Evolutionary conservation across 2,329 filamentous ascomycete genomes (phyloP).

Genomic region (Aureobasidium sp.): DNA sequence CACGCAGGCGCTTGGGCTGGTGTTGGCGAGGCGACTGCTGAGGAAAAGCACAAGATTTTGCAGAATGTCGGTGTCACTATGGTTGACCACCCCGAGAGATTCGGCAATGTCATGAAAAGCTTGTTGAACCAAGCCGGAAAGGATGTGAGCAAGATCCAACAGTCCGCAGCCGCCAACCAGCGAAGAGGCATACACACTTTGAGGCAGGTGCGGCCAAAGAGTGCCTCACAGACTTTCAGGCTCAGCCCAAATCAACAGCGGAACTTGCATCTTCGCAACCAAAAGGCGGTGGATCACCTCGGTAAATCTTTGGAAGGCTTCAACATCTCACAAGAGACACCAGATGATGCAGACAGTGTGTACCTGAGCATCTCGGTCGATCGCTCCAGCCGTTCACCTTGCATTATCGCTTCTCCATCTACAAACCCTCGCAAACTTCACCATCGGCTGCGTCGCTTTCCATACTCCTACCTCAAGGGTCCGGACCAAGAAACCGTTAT

Average conservation of each 20-base stretch:
- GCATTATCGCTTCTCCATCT: constrained; percentile 52
- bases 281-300: constrained; percentile 48
- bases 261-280: constrained; percentile 46
- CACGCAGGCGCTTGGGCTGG: constrained; percentile 67
- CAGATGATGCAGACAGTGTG: constrained; percentile 17
- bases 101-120: constrained; percentile 58
- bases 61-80: constrained; percentile 57
- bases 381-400: constrained; percentile 52
- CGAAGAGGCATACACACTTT: constrained; percentile 39
- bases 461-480: constrained; percentile 50
- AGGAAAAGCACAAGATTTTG: constrained; percentile 59
- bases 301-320: constrained; percentile 30
- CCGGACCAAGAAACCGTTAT: constrained; percentile 32
- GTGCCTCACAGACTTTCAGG: background rate
- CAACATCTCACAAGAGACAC: constrained; percentile 28
- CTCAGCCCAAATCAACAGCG: constrained; percentile 33
- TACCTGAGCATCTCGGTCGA: constrained; percentile 58
- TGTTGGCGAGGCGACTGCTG: constrained; percentile 55
- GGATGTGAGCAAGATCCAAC: constrained; percentile 30
- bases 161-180: constrained; percentile 2
- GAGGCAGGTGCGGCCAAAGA: constrained; percentile 24
- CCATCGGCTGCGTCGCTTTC: constrained; percentile 44
- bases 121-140: constrained; percentile 42
- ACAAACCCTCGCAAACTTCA: constrained; percentile 35
- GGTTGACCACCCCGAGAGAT: constrained; percentile 67